Evolutionary conservation across 768 basidiomycete species (phyloP).

Genomic region (Lanmaoa rubissima): DNA sequence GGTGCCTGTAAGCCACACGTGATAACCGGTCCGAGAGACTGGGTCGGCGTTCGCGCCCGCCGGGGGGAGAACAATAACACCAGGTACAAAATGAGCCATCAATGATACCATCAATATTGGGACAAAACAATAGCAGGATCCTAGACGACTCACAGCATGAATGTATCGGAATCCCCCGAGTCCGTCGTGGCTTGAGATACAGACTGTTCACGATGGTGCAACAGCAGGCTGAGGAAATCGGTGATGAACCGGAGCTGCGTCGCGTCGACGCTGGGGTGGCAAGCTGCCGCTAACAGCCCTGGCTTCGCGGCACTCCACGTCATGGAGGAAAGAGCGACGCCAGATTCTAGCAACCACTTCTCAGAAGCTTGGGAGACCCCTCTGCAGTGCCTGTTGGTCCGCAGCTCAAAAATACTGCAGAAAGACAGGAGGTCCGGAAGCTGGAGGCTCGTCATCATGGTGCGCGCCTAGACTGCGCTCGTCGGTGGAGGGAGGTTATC

Average conservation of each 20-base stretch:
- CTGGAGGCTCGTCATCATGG: slow-evolving; percentile 27
- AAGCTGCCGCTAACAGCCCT: slow-evolving; percentile 56
- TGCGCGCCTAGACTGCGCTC: slow-evolving; percentile 3
- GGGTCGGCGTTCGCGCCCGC: neutral
- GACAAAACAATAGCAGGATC: neutral
- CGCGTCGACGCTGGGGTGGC: slow-evolving; percentile 56
- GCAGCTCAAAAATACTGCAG: slow-evolving; percentile 28
- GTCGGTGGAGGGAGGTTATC: neutral
- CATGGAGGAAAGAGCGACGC: slow-evolving; percentile 20
- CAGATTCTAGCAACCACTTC: slow-evolving; percentile 25
- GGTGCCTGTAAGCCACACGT: slow-evolving; percentile 34
- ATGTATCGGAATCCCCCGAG: slow-evolving; percentile 9
- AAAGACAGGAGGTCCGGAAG: slow-evolving; percentile 29
- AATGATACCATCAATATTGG: slow-evolving; percentile 8
- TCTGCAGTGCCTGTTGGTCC: slow-evolving; percentile 29
- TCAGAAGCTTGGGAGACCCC: slow-evolving; percentile 29
- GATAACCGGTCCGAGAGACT: slow-evolving; percentile 42
- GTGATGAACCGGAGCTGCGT: slow-evolving; percentile 53
- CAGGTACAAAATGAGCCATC: slow-evolving; percentile 4
- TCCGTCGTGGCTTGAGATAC: slow-evolving; percentile 4
- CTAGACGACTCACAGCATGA: slow-evolving; percentile 21
- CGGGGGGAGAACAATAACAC: neutral
- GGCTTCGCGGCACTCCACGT: slow-evolving; percentile 34
- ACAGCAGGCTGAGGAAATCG: slow-evolving; percentile 47
- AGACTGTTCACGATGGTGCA: slow-evolving; percentile 36